These are phyloP conservation scores for Cytospora schulzeri DNA, from an alignment of 2,329 filamentous ascomycete genomes.

Conservation along the genomic window DNA sequence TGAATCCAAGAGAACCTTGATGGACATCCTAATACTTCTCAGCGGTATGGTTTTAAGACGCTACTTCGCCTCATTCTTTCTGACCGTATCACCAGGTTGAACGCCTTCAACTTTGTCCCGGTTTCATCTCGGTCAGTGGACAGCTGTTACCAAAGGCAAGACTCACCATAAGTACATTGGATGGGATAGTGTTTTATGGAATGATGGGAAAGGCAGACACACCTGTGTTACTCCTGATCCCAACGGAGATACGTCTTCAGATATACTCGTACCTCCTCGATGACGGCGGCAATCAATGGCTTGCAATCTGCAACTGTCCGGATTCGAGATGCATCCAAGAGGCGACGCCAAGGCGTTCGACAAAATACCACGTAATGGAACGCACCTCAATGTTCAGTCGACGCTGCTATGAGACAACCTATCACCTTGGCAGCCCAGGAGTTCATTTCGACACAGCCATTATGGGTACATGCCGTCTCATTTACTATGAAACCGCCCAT, in stretches of 20 bases:
- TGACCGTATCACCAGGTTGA: no score
- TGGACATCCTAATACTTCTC: no score
- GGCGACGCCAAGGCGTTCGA: not conserved
- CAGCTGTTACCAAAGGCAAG: no score
- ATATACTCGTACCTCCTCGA: conserved; percentile 49
- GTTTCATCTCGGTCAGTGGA: no score
- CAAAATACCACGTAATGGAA: conserved; percentile 45
- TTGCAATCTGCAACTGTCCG: conserved; percentile 45
- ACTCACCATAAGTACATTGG: no score
- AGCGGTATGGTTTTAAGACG: no score
- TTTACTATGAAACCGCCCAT: conserved; percentile 58
- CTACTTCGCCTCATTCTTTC: no score
- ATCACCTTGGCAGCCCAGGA: conserved; percentile 48
- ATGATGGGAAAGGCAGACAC: no score
- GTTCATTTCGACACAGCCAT: conserved; percentile 45
- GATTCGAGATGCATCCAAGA: conserved; percentile 26
- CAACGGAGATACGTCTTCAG: conserved; percentile 46
- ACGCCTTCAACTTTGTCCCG: no score
- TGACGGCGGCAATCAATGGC: conserved; percentile 40
- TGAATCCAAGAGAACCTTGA: no score
- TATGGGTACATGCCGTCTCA: conserved; percentile 48
- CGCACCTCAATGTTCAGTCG: conserved; percentile 40
- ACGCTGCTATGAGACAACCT: conserved; percentile 55
- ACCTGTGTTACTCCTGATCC: conserved; percentile 31
- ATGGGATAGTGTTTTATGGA: no score